A percentile compares a stretch with the other conserved stretches of the same genome.
These are phyloP conservation scores for Botryobasidium botryosum DNA, from an alignment of 768 basidiomycete genomes.

Conservation along the genomic window DNA sequence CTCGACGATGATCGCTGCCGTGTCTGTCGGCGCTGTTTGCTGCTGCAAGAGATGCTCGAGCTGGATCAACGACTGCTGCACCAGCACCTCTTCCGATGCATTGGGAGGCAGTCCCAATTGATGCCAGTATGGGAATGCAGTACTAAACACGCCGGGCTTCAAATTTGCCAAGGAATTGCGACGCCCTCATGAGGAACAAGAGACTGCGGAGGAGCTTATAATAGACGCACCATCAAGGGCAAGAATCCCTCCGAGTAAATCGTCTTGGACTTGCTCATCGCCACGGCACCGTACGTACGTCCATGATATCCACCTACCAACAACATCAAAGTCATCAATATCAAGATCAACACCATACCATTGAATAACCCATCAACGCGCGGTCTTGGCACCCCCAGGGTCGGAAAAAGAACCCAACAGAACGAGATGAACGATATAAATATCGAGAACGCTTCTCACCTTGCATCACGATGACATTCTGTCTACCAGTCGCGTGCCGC, in stretches of 20 bases:
- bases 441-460: too few species aligned
- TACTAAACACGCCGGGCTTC: slow-evolving; percentile 67
- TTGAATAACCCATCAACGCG: too few species aligned
- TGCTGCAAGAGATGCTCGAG: slow-evolving; percentile 65
- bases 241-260: slow-evolving; percentile 63
- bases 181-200: not conserved
- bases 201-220: not conserved
- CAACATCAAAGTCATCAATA: not conserved
- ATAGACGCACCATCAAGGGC: slow-evolving; percentile 72
- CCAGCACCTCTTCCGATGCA: slow-evolving; percentile 40
- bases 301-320: slow-evolving; percentile 66
- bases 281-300: slow-evolving; percentile 85
- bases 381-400: too few species aligned
- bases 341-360: too few species aligned
- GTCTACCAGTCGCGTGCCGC: slow-evolving; percentile 53
- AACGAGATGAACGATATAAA: too few species aligned
- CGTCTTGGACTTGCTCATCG: slow-evolving; percentile 87
- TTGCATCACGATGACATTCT: slow-evolving; percentile 86
- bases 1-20: slow-evolving; percentile 87
- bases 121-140: slow-evolving; percentile 90
- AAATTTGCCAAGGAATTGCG: too few species aligned
- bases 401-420: too few species aligned
- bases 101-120: slow-evolving; percentile 42
- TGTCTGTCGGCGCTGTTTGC: slow-evolving; percentile 68
- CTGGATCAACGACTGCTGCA: slow-evolving; percentile 54